phyloP scores from a whole-genome alignment of 345 rosid genomes.

The Stellera chamaejasme region DNA sequence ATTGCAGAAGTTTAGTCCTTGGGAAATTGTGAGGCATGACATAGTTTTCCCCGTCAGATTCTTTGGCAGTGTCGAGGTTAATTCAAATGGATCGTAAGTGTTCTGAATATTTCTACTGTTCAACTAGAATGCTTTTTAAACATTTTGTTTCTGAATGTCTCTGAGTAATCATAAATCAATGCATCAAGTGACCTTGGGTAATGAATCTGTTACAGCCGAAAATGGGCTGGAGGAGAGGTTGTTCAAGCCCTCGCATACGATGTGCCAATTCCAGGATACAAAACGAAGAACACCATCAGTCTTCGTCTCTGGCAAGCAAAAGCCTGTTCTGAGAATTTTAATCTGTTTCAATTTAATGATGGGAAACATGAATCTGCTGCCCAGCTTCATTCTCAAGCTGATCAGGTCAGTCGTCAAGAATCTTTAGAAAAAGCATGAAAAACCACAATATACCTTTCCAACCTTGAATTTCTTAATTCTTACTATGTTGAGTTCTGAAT shows the following conservation, averaged over 20 bases:
- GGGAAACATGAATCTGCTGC: constrained; percentile 94
- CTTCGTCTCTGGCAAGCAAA: constrained; percentile 99
- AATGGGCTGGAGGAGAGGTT: constrained; percentile 86
- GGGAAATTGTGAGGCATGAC: constrained; percentile 98
- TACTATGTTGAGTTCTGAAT: too few relatives aligned
- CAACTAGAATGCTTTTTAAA: background rate
- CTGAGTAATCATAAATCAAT: constrained; percentile 1
- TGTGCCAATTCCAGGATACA: constrained; percentile 92
- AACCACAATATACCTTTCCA: background rate
- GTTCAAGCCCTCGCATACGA: constrained; percentile 92
- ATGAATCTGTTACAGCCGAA: constrained; percentile 40
- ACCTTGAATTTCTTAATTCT: background rate
- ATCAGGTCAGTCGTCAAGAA: constrained; percentile 39
- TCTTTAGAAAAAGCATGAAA: background rate
- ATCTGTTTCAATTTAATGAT: constrained; percentile 85
- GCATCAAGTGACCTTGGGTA: constrained; percentile 9
- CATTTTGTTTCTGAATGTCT: background rate
- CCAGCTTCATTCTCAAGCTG: constrained; percentile 74
- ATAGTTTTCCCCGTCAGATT: constrained; percentile 80
- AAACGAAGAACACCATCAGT: constrained; percentile 89
- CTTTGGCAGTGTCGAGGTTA: constrained; percentile 67
- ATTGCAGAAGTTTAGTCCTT: constrained; percentile 93
- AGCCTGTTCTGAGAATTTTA: constrained; percentile 64
- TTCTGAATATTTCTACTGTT: constrained; percentile 3
- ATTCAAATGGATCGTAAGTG: constrained; percentile 83